Evolutionary conservation across 163 green algal genomes (phyloP), one percentile per base, ranked within the genome.

Genomic region (Chloroidium sp.): DNA sequence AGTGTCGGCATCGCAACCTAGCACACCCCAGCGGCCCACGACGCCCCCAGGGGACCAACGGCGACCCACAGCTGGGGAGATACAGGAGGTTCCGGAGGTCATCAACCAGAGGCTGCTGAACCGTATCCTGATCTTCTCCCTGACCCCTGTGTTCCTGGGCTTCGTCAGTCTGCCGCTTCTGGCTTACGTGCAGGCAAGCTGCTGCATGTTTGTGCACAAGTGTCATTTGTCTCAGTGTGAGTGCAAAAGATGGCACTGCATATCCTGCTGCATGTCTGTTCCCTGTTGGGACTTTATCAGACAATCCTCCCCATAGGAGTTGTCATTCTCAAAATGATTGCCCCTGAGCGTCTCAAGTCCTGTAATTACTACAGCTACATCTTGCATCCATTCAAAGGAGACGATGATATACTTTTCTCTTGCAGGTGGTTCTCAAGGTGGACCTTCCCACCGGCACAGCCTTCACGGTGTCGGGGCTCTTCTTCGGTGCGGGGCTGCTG

Each of bases 21-120:
- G 36, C 36, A 36, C 36, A 36, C 36, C 36, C 36, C 36, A 36
- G 36, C 36, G 36, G 36, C 36, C 36, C 36, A 36, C 36, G 36
- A 36, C 36, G 36, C 36, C 36, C 36, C 36, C 36, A 36, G 36
- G 36, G 36, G 36, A 36, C 36, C 36, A 36, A 36, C 36, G 36
- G 36, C 36, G 36, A 36, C 36, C 36, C 36, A 36, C 36, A 36
- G 36, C 36, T 36, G 1, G 92, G 67, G 10, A 72, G 6, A 72
- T 72, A 6, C 67, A 83, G 57, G 80, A 83, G 8, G 84, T 89
- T 13, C 86, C 86, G 8, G 79, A 96, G 80, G 84, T 90, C 4
- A 92, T 97, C 0, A 93, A 91, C 0, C 89, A 97, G 85, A 88
- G 94, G 69, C 97, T 98, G 88, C 87, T 98, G 68, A 80, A 78